Evolutionary conservation across 345 rosid genomes (phyloP).

Genomic region (Boechera divaricarpa): DNA sequence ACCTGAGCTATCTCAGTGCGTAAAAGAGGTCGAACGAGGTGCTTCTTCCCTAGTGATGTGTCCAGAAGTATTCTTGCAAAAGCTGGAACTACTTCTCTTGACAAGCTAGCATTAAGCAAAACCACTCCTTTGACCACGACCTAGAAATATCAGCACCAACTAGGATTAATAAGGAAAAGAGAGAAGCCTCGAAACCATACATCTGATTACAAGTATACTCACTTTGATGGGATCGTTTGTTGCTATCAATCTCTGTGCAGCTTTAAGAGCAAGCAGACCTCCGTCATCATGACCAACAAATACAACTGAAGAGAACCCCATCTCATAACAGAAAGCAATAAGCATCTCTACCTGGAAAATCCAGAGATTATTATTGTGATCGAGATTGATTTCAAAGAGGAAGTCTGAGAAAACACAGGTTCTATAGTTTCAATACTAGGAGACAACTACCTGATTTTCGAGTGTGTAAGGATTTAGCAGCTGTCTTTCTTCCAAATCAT

Average conservation of each 20-base stretch:
- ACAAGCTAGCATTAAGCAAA: too few species aligned
- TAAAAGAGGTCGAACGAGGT: too few species aligned
- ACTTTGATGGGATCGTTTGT: slow-evolving; percentile 62
- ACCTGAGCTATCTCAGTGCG: too few species aligned
- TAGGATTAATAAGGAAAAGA: too few species aligned
- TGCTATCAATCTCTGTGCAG: slow-evolving; percentile 64
- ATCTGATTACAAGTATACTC: slow-evolving; percentile 35
- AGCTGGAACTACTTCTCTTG: too few species aligned
- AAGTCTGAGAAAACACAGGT: slow-evolving; percentile 24
- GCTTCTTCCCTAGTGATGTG: too few species aligned
- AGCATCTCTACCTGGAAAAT: slow-evolving; percentile 83
- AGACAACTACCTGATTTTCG: slow-evolving; percentile 69
- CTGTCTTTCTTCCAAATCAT: too few species aligned
- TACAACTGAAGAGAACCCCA: slow-evolving; percentile 87
- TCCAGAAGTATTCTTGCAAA: too few species aligned
- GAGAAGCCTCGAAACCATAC: background rate
- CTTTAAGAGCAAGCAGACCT: slow-evolving; percentile 82
- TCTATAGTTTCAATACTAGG: background rate
- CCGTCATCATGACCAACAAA: slow-evolving; percentile 96
- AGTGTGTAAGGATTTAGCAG: too few species aligned
- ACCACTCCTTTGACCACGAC: too few species aligned
- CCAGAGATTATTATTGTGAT: slow-evolving; percentile 9
- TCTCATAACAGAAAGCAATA: slow-evolving; percentile 79
- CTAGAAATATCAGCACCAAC: too few species aligned
- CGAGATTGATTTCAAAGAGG: slow-evolving; percentile 24